A percentile compares a stretch with the other conserved stretches of the same genome.
Conservation (phyloP, 2,329 filamentous ascomycete genomes). For the Exophiala viscosa region DNA sequence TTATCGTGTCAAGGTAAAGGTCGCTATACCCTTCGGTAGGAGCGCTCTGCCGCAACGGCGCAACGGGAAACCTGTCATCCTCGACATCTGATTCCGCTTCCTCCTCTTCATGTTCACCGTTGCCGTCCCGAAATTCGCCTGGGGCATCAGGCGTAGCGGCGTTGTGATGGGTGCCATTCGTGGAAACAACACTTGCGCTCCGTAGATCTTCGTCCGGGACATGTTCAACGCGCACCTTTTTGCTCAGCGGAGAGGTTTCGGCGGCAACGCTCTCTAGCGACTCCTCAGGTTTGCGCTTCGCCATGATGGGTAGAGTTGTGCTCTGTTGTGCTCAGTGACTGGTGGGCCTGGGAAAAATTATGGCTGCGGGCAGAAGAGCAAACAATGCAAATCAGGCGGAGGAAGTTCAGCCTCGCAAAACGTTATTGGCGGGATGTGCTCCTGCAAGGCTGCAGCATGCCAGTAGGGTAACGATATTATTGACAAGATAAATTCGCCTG, state of each 20-base stretch:
- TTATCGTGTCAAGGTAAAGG: slow-evolving; percentile 95
- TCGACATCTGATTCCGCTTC: slow-evolving; percentile 36
- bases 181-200: neutral
- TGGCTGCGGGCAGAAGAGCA: neutral
- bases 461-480: neutral
- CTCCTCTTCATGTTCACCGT: slow-evolving; percentile 26
- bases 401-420: slow-evolving; percentile 10
- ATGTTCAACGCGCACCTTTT: slow-evolving; percentile 43
- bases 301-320: slow-evolving; percentile 33
- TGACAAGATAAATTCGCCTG: neutral
- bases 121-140: slow-evolving; percentile 3
- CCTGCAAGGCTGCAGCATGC: slow-evolving; percentile 1
- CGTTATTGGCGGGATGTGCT: slow-evolving; percentile 10
- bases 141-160: slow-evolving; percentile 13
- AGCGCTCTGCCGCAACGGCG: slow-evolving; percentile 62
- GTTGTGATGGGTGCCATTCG: neutral
- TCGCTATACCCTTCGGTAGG: slow-evolving; percentile 88
- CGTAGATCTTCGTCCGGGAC: slow-evolving; percentile 28
- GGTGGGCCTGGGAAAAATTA: neutral
- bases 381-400: slow-evolving; percentile 8
- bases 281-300: slow-evolving; percentile 46
- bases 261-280: slow-evolving; percentile 37
- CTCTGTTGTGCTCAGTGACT: neutral
- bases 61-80: slow-evolving; percentile 37
- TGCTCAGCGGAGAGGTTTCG: slow-evolving; percentile 41